Base-by-base conservation (phyloP, 1,139 yeast genomes). In the Candida frijolesensis region DNA sequence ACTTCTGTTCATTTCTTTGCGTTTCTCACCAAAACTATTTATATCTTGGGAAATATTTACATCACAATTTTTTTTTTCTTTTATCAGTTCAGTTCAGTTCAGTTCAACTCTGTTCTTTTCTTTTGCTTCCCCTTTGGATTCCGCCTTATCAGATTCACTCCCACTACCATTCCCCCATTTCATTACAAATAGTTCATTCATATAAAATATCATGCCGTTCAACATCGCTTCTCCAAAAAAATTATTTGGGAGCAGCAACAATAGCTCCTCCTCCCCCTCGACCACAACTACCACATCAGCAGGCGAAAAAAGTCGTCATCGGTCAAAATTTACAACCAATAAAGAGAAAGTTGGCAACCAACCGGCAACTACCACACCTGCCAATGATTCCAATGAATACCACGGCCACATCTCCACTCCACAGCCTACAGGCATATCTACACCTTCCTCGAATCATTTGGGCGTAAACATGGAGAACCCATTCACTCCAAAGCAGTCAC, bases 291-390 rank as follows among this genome's bases (percentile, higher is more conserved):
- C 44, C 27, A 16, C 43, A 41, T 8, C 33, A 27, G 16, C 43
- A n/a, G 22, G 34, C 33, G 44, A 41, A 29, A 30, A 41, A 18
- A 30, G 19, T 18, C 37, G 27, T 18, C 22, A 14, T 32, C 22
- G 44, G n/a, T 42, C 35, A 12, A 42, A 16, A 29, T 16, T 42
- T 30, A 29, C 44, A 32, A 14, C 44, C 27, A 29, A 1, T 29
- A 30, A 42, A 32, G 35, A 42, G n/a, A 32, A 42, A 38, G 27
- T 38, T 38, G 18, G 42, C 42, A 38, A 38, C 42, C 42, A 38
- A 38, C 8, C 42, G 11, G 15, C 42, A 22, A 3, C 27, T 11
- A 18, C 11, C 11, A n/a, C 30, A 22, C 25, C 16, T 14, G 11
- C 22, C 22, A n/a, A 16, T 14, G 6, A 4, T 10, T 4, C 19